Evolutionary conservation across 129 eudicot species (phyloP).

Genomic region (Pittosporum tobira): DNA sequence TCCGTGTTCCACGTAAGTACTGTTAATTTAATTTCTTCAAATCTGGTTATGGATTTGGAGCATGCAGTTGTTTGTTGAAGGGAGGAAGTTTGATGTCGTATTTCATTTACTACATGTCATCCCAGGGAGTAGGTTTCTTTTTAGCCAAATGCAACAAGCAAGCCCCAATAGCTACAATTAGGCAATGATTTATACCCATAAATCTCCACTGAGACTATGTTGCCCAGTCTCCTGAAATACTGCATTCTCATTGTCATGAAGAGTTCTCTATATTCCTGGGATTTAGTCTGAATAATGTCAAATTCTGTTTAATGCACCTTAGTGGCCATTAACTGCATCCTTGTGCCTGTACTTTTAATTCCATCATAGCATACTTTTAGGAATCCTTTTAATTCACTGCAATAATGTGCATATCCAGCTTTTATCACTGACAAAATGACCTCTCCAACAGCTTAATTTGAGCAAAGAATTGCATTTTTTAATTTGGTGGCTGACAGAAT

Average conservation of each 20-base stretch:
- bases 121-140: not conserved
- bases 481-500: slow-evolving; percentile 44
- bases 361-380: not conserved
- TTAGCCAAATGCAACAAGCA: not conserved
- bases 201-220: not conserved
- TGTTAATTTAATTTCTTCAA: not conserved
- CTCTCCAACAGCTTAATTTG: not conserved
- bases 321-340: not conserved
- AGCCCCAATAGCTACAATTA: not conserved
- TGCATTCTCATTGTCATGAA: not conserved
- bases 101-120: not conserved
- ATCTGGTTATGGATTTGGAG: not conserved
- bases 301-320: not conserved
- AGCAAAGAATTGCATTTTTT: not conserved
- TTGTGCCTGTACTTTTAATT: not conserved
- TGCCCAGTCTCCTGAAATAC: not conserved
- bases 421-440: not conserved
- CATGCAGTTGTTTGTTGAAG: not conserved
- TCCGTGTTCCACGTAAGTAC: too few relatives aligned
- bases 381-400: not conserved
- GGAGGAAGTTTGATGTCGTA: not conserved
- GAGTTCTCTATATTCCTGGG: not conserved
- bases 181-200: not conserved
- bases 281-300: not conserved
- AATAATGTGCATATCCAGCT: not conserved